Percentiles rank a stretch among this genome's conserved stretches.
These are phyloP conservation scores for Aspergillus aculeatinus DNA, from an alignment of 2,329 filamentous ascomycete genomes.

Conservation along the genomic window DNA sequence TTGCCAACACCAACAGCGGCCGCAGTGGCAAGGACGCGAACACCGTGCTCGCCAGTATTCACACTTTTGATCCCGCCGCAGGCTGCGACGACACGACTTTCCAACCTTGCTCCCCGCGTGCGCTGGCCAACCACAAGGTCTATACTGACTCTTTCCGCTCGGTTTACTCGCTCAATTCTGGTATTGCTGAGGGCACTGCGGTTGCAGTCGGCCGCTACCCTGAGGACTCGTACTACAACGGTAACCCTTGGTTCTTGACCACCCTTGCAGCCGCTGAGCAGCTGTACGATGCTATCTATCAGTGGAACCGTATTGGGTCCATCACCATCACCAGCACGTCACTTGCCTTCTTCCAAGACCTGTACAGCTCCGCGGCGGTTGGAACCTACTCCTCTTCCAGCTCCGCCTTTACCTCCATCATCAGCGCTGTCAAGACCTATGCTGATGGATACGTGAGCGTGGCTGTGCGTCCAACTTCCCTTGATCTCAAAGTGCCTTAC, in stretches of 20 bases:
- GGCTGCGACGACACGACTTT: slow-evolving; percentile 56
- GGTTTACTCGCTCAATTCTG: slow-evolving; percentile 59
- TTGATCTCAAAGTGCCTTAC: neutral
- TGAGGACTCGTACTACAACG: slow-evolving; percentile 72
- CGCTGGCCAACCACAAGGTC: slow-evolving; percentile 73
- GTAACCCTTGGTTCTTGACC: slow-evolving; percentile 77
- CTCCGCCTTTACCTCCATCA: slow-evolving; percentile 54
- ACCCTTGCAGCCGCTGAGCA: slow-evolving; percentile 77
- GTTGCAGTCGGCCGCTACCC: slow-evolving; percentile 62
- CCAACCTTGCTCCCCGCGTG: slow-evolving; percentile 69
- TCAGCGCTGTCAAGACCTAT: slow-evolving; percentile 62
- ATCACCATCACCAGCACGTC: slow-evolving; percentile 66
- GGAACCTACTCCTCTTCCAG: slow-evolving; percentile 66
- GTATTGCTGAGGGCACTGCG: slow-evolving; percentile 26
- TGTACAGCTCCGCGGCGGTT: slow-evolving; percentile 56
- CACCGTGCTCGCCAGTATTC: slow-evolving; percentile 56
- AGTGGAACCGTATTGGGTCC: slow-evolving; percentile 64
- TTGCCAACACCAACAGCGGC: slow-evolving; percentile 65
- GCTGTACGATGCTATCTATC: slow-evolving; percentile 72
- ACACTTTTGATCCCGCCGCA: slow-evolving; percentile 39
- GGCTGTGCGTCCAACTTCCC: slow-evolving; percentile 28
- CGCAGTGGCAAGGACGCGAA: slow-evolving; percentile 72
- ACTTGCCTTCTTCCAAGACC: slow-evolving; percentile 68
- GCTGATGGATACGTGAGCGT: slow-evolving; percentile 56
- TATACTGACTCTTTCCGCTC: slow-evolving; percentile 73